Evolutionary conservation across 1,284 basidiomycete genomes (phyloP).

Genomic region (Ceratobasidium sp.): DNA sequence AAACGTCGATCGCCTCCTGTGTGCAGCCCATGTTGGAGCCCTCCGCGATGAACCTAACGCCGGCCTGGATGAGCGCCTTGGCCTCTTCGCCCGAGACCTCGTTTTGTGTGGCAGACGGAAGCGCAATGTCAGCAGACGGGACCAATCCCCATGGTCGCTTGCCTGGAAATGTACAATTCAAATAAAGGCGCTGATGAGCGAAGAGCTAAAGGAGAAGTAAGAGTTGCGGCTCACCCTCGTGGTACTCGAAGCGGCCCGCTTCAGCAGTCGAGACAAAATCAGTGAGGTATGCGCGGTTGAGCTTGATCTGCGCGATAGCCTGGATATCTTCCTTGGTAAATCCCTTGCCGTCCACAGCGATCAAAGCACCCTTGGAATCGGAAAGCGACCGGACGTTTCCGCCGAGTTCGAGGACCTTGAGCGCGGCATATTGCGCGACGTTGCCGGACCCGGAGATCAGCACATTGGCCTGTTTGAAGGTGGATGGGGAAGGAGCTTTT

Average conservation of each 20-base stretch:
- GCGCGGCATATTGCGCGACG: conserved; percentile 80
- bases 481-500: conserved; percentile 56
- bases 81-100: conserved; percentile 81
- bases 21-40: conserved; percentile 82
- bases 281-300: conserved; percentile 69
- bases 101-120: conserved; percentile 84
- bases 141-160: conserved; percentile 81
- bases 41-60: conserved; percentile 79
- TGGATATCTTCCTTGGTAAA: conserved; percentile 70
- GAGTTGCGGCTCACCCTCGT: conserved; percentile 61
- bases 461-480: conserved; percentile 59
- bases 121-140: conserved; percentile 73
- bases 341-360: conserved; percentile 64
- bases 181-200: conserved; percentile 18
- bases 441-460: conserved; percentile 82
- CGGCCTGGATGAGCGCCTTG: conserved; percentile 73
- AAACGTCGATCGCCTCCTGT: conserved; percentile 77
- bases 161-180: conserved; percentile 51
- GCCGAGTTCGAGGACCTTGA: conserved; percentile 84
- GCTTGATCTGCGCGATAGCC: conserved; percentile 70
- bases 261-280: conserved; percentile 58
- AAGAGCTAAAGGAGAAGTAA: conserved; percentile 3
- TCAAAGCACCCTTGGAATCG: conserved; percentile 79
- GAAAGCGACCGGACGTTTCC: conserved; percentile 80
- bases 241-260: conserved; percentile 66